Base-by-base conservation (phyloP, 306 rosid species). In the Inga leiocalycina region DNA sequence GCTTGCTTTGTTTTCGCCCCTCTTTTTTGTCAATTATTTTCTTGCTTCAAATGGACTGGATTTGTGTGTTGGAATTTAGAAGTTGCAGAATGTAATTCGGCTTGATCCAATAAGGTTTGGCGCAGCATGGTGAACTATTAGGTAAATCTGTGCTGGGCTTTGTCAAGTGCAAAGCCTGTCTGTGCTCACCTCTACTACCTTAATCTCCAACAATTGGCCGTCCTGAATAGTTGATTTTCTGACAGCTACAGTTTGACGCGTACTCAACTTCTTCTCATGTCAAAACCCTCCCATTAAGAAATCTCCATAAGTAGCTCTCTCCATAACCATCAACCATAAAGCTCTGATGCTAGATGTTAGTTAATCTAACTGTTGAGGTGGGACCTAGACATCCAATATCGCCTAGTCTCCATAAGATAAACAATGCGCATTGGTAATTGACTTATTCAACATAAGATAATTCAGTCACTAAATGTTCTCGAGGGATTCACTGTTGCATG, bases 391-490 rank as follows among this genome's bases (percentile, higher is more conserved):
- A 61, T 10, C 19, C 5, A 9, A 10, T 61, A 22, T 9, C 14
- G 3, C 14, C 15, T 59, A 10, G 32, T 59, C 34, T 24, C 5
- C 14, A 59, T 59, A 22, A 59, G 56, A 74, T 75, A 37, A 70
- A 41, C 73, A 39, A 65, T 70, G 74, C 80, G 64, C 19, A 61
- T 51, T 44, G 34, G 14, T 59, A 35, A 44, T 57, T 64, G 43
- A 8, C 35, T 87, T 17, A 44, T 73, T 56, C 44, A 71, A 44
- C 22, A 9, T 75, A 43, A 34, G 74, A 59, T 61, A 68, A 43
- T 80, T 74, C 71, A 65, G 65, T 68, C 72, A 64, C 68, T 79
- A 61, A 67, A 67, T 75, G 32, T 79, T 88, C 27, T 76, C 22
- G 4, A 70, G 51, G 74, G 48, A 70, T 70, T 70, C 74, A 39